Percentiles rank a stretch among this genome's conserved stretches.
These are phyloP conservation scores for Pleoardoris graminearum DNA, from an alignment of 2,329 filamentous ascomycete genomes.

Conservation along the genomic window DNA sequence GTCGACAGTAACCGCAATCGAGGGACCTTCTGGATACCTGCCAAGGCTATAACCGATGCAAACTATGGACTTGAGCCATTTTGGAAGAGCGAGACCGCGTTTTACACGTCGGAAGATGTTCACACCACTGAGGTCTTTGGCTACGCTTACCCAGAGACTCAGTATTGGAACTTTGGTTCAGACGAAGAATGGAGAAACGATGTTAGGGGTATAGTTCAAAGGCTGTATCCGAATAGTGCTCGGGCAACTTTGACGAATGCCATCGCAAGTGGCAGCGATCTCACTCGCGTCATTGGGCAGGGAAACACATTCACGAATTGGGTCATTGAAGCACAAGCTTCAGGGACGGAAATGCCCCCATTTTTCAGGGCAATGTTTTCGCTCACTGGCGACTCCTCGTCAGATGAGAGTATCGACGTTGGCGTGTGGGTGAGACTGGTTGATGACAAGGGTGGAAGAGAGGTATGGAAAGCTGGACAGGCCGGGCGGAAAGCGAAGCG, in stretches of 20 bases:
- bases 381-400: slow-evolving; percentile 21
- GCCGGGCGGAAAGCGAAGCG: slow-evolving; percentile 53
- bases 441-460: slow-evolving; percentile 13
- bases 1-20: slow-evolving; percentile 30
- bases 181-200: slow-evolving; percentile 12
- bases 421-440: slow-evolving; percentile 34
- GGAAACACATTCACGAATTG: slow-evolving; percentile 29
- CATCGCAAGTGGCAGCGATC: background rate
- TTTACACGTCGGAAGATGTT: slow-evolving; percentile 37
- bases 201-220: slow-evolving; percentile 23
- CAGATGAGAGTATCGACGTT: slow-evolving; percentile 20
- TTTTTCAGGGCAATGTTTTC: slow-evolving; percentile 31
- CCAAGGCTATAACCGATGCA: slow-evolving; percentile 49
- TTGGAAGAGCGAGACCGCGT: slow-evolving; percentile 22
- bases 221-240: slow-evolving; percentile 26
- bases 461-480: slow-evolving; percentile 52
- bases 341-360: slow-evolving; percentile 11
- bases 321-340: slow-evolving; percentile 24
- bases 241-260: slow-evolving; percentile 11
- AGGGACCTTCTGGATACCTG: slow-evolving; percentile 47
- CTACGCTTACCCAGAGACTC: slow-evolving; percentile 41
- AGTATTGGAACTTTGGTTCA: slow-evolving; percentile 29
- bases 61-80: slow-evolving; percentile 49
- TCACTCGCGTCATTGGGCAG: slow-evolving; percentile 4
- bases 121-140: slow-evolving; percentile 31